Conservation (phyloP, 495 filamentous ascomycete genomes). For the Chaetomium tenue region DNA sequence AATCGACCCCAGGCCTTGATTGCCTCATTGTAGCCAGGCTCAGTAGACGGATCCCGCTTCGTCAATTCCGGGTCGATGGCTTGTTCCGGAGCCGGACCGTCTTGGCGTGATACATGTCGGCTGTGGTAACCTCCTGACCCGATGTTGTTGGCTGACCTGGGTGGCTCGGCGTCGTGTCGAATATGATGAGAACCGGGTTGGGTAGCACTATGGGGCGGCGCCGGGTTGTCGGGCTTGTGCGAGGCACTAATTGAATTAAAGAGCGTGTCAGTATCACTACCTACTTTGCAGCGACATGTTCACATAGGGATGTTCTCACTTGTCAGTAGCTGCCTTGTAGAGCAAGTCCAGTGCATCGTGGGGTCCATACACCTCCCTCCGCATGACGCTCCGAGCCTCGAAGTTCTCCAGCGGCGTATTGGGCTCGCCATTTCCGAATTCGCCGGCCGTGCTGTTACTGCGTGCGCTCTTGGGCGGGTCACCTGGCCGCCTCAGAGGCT, state of each 20-base stretch:
- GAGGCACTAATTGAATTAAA: slow-evolving; percentile 20
- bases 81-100: slow-evolving; percentile 27
- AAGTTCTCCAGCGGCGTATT: slow-evolving; percentile 56
- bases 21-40: slow-evolving; percentile 61
- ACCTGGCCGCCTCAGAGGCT: slow-evolving; percentile 56
- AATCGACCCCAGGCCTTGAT: slow-evolving; percentile 84
- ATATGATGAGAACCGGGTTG: slow-evolving; percentile 24
- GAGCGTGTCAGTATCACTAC: slow-evolving; percentile 15
- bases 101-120: slow-evolving; percentile 28
- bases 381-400: slow-evolving; percentile 62
- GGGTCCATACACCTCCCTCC: slow-evolving; percentile 61
- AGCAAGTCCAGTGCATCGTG: slow-evolving; percentile 70
- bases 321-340: slow-evolving; percentile 66
- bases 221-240: slow-evolving; percentile 31
- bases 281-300: slow-evolving; percentile 9
- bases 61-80: slow-evolving; percentile 41
- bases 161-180: slow-evolving; percentile 25
- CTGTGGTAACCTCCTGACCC: slow-evolving; percentile 20
- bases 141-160: slow-evolving; percentile 27
- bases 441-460: slow-evolving; percentile 41
- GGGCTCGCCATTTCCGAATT: slow-evolving; percentile 41
- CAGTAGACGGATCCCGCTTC: slow-evolving; percentile 35
- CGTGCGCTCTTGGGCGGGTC: slow-evolving; percentile 34
- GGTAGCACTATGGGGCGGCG: slow-evolving; percentile 16
- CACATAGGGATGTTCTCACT: slow-evolving; percentile 36